phyloP scores from a whole-genome alignment of 2,329 filamentous ascomycete species.

The Dothistroma pini region DNA sequence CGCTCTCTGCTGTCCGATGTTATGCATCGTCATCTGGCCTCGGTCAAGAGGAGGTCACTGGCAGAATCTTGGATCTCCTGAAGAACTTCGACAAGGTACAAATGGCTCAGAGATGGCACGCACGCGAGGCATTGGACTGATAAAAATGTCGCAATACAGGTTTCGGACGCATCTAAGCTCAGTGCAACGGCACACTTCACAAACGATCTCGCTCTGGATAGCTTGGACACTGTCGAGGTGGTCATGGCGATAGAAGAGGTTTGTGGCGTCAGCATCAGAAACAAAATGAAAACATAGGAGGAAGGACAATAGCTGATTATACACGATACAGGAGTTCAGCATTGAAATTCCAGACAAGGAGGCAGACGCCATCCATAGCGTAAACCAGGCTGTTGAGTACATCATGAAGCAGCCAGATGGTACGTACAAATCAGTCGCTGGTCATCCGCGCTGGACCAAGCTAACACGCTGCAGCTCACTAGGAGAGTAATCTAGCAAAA shows the following conservation, averaged over 20 bases:
- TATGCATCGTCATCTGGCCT: slow-evolving; percentile 82
- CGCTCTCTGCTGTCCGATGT: slow-evolving; percentile 69
- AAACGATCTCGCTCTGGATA: slow-evolving; percentile 96
- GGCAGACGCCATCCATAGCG: slow-evolving; percentile 89
- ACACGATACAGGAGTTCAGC: slow-evolving; percentile 62
- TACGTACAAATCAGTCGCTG: slow-evolving; percentile 53
- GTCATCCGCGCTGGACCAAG: neutral
- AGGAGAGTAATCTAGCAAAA: slow-evolving; percentile 10
- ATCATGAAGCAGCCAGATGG: slow-evolving; percentile 91
- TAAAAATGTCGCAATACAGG: slow-evolving; percentile 46
- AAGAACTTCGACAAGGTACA: slow-evolving; percentile 96
- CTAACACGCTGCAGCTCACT: slow-evolving; percentile 33
- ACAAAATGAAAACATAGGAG: slow-evolving; percentile 32
- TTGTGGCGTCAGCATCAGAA: slow-evolving; percentile 21
- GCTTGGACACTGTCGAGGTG: slow-evolving; percentile 97
- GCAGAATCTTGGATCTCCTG: slow-evolving; percentile 85
- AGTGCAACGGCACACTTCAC: slow-evolving; percentile 82
- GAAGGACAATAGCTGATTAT: slow-evolving; percentile 48
- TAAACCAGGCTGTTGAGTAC: slow-evolving; percentile 92
- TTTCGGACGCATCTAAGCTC: slow-evolving; percentile 63
- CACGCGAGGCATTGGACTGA: slow-evolving; percentile 21
- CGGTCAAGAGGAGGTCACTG: slow-evolving; percentile 79
- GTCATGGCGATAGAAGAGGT: slow-evolving; percentile 99
- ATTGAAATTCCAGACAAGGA: slow-evolving; percentile 99
- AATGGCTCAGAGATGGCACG: slow-evolving; percentile 12